phyloP scores from a whole-genome alignment of 1,284 basidiomycete species.

The Apiotrichum mycotoxinovorans region DNA sequence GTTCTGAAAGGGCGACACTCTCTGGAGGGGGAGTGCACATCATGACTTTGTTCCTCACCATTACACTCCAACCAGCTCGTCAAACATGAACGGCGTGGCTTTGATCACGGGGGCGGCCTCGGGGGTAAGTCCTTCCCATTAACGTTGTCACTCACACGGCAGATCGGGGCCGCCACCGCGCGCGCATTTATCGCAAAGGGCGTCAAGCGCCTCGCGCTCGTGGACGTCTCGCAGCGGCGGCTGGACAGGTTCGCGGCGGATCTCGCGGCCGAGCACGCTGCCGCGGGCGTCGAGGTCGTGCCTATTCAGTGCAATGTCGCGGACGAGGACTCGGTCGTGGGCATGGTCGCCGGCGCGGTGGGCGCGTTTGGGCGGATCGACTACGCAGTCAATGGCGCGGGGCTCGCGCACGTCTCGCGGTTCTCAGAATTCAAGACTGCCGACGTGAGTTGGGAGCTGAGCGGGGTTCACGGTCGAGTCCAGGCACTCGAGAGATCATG shows the following conservation, averaged over 20 bases:
- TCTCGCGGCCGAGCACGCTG: neutral
- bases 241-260: neutral
- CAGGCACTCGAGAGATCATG: too few relatives aligned
- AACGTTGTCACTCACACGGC: neutral
- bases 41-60: too few relatives aligned
- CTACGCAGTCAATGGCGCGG: slow-evolving; percentile 37
- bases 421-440: slow-evolving; percentile 19
- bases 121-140: slow-evolving; percentile 6
- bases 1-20: too few relatives aligned
- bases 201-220: slow-evolving; percentile 7
- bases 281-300: neutral
- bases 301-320: slow-evolving; percentile 12
- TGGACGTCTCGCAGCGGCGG: slow-evolving; percentile 4
- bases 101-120: slow-evolving; percentile 19
- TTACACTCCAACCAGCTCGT: neutral
- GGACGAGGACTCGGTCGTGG: slow-evolving; percentile 4
- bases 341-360: slow-evolving; percentile 1
- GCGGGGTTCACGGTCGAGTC: too few relatives aligned
- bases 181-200: slow-evolving; percentile 9
- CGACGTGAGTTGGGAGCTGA: slow-evolving; percentile 11
- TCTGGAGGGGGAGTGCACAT: too few relatives aligned
- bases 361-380: slow-evolving; percentile 30
- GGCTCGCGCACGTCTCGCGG: slow-evolving; percentile 21
- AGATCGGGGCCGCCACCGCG: slow-evolving; percentile 18
- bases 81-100: slow-evolving; percentile 14